Evolutionary conservation across 768 basidiomycete species (phyloP), one percentile per base, ranked within the genome.

Genomic region (Royoungia palumana): DNA sequence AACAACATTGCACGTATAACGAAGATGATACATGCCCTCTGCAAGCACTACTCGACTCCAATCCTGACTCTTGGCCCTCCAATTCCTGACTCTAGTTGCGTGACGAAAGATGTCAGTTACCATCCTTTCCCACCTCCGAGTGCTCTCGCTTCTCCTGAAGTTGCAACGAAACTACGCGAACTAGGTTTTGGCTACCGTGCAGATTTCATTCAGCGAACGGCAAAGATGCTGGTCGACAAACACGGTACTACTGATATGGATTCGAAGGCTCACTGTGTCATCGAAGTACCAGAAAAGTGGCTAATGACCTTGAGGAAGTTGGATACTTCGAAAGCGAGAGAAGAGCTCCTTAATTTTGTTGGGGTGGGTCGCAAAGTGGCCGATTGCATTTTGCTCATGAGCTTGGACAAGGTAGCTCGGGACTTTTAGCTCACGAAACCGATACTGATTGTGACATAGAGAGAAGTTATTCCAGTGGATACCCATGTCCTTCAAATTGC

Each of bases 341-440:
- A 79, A 36, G 83, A 87, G 54, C 74, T 99, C 20, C 70, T 95
- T 30, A 83, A 80, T 60, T 82, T 97, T 47, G 77, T 88, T 37
- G 96, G 96, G 0, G 95, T 99, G 1, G 96, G 96, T 6, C 77
- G 91, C 30, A 99, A 99, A 64, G 96, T 99, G 0, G 95, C 95
- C 3, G 96, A 99, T 62, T 99, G 96, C 60, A 72, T 96, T 24
- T 69, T 96, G 43, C 72, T 97, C 14, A 95, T 97, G 93, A 90
- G 89, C 60, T 64, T 94, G 49, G 87, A 95, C 70, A 90, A 94
- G 78, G 91, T 90, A 55, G 5, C 17, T 62, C 17, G 46, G 4
- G n/a, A 25, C 37, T 52, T 32, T 55, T 52, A 10, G 34, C 19
- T n/a, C 22, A 21, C 6, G n/a, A n/a, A 37, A 28, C 19, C 4